Evolutionary conservation across 2,329 filamentous ascomycete species (phyloP).

Genomic region (Coniochaeta sp.): DNA sequence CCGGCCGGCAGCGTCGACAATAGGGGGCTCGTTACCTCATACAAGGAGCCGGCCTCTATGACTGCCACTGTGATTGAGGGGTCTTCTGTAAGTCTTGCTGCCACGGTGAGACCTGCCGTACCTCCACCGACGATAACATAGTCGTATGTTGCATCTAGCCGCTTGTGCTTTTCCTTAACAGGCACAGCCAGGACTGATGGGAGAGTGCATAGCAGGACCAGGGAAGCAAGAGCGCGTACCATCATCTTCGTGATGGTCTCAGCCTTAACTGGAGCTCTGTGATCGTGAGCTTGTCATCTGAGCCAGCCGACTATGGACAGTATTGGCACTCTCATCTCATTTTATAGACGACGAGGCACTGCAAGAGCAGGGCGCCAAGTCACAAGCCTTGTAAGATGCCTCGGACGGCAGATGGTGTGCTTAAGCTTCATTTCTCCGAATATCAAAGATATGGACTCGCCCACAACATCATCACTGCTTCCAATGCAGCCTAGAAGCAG

Average conservation of each 20-base stretch:
- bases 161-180: background rate
- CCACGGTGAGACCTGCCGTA: conserved; percentile 26
- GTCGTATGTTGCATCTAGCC: background rate
- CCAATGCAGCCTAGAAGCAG: background rate
- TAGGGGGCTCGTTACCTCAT: conserved; percentile 17
- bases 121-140: conserved; percentile 27
- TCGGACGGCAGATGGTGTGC: background rate
- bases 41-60: conserved; percentile 26
- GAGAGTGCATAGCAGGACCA: background rate
- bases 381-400: background rate
- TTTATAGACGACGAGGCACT: background rate
- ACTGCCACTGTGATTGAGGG: conserved; percentile 24
- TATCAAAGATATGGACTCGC: too few species aligned
- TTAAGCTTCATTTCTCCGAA: background rate
- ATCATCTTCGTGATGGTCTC: background rate
- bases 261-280: background rate
- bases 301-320: background rate
- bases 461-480: too few species aligned
- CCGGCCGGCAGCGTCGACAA: conserved; percentile 11
- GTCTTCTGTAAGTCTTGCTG: conserved; percentile 21
- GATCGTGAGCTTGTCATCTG: background rate
- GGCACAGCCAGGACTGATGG: background rate
- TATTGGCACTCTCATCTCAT: background rate
- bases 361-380: background rate
- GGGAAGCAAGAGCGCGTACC: background rate